Conservation (phyloP, 768 basidiomycete genomes). For the Lactifluus rugatus region DNA sequence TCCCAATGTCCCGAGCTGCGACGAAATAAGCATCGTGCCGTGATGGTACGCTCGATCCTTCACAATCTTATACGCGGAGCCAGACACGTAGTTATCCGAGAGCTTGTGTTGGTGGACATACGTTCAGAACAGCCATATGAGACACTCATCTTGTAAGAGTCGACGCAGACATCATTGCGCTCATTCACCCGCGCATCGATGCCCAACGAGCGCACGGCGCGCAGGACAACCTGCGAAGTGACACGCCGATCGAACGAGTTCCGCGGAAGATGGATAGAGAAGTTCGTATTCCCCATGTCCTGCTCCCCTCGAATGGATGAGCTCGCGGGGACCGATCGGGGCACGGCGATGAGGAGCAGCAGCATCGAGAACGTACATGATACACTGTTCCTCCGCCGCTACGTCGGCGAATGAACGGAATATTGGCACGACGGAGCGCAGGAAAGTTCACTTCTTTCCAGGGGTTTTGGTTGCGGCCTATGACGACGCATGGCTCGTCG, state of each 20-base stretch:
- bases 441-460: conserved; percentile 92
- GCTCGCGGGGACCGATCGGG: not conserved
- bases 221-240: conserved; percentile 68
- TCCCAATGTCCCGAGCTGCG: conserved; percentile 60
- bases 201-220: conserved; percentile 67
- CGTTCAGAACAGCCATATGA: not conserved
- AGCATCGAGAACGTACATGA: conserved; percentile 58
- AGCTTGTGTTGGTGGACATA: conserved; percentile 19
- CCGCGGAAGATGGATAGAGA: conserved; percentile 85
- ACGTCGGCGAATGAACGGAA: conserved; percentile 74
- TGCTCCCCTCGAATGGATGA: conserved; percentile 26
- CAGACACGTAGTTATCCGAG: conserved; percentile 61
- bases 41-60: conserved; percentile 91
- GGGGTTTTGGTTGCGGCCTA: conserved; percentile 95
- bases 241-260: conserved; percentile 65
- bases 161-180: conserved; percentile 85
- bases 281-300: conserved; percentile 98
- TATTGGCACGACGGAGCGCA: conserved; percentile 38
- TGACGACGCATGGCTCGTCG: conserved; percentile 80
- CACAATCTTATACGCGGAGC: conserved; percentile 94
- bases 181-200: conserved; percentile 77
- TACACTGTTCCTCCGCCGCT: conserved; percentile 96
- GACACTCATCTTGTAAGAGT: conserved; percentile 75
- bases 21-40: conserved; percentile 95
- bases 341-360: too few species aligned